phyloP scores from a whole-genome alignment of 495 filamentous ascomycete genomes.

The Penicillium herquei region DNA sequence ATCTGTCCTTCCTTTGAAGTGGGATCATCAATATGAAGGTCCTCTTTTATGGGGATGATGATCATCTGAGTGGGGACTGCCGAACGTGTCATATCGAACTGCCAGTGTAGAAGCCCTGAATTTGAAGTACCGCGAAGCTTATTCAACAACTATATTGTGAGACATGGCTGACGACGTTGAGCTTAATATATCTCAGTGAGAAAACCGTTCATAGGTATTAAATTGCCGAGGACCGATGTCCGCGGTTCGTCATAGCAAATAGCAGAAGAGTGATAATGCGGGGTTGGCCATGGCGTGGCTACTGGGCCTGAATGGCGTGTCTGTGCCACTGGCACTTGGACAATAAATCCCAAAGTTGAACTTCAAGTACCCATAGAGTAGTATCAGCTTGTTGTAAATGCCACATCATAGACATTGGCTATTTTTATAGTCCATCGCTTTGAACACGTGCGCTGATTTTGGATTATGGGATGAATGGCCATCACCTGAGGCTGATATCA shows the following conservation, averaged over 20 bases:
- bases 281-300: constrained; percentile 8
- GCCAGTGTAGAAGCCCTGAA: no score
- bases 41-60: constrained; percentile 23
- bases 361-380: not conserved
- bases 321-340: no score
- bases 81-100: constrained; percentile 14
- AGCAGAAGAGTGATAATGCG: constrained; percentile 9
- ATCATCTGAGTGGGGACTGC: constrained; percentile 30
- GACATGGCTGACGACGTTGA: not conserved
- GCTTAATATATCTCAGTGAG: not conserved
- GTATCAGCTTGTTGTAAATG: not conserved
- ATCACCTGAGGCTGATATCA: no score
- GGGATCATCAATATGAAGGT: constrained; percentile 15
- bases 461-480: no score
- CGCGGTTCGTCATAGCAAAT: constrained; percentile 9
- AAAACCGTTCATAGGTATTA: not conserved
- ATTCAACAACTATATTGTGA: not conserved
- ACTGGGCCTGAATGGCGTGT: no score
- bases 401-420: no score
- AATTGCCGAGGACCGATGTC: constrained; percentile 14
- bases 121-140: no score
- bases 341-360: no score
- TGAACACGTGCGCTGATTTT: no score
- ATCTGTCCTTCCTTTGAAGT: constrained; percentile 16
- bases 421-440: no score